Percentiles rank a stretch among this genome's conserved stretches.
Conservation (phyloP, 306 rosid genomes). For the Sesbania bispinosa region DNA sequence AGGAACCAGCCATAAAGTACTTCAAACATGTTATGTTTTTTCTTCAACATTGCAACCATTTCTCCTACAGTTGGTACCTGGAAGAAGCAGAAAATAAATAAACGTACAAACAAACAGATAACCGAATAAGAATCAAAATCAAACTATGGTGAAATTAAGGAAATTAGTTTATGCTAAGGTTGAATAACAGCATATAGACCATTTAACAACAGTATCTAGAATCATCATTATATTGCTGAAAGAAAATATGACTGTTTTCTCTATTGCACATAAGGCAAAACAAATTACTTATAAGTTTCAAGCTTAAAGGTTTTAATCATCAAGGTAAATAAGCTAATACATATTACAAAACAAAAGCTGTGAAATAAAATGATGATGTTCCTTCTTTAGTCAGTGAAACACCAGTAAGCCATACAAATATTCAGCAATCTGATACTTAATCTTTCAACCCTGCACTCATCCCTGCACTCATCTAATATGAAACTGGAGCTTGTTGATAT, state of each 20-base stretch:
- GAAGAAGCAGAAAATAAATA: conserved; percentile 11
- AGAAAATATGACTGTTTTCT: not conserved
- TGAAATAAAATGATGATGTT: not conserved
- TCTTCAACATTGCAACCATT: conserved; percentile 80
- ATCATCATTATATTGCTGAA: not conserved
- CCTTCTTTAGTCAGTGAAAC: not conserved
- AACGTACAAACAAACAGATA: conserved; percentile 18
- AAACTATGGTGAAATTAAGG: conserved; percentile 11
- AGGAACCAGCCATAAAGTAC: conserved; percentile 93
- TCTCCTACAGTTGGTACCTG: conserved; percentile 84
- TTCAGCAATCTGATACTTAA: not conserved
- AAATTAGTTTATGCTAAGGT: not conserved
- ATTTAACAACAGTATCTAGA: not conserved
- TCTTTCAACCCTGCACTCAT: conserved; percentile 10
- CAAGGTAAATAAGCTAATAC: not conserved
- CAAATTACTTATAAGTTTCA: not conserved
- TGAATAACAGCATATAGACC: not conserved
- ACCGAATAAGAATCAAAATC: conserved; percentile 23
- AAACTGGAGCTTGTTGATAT: not conserved
- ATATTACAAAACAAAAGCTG: not conserved
- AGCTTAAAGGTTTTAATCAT: conserved; percentile 21
- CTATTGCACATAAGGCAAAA: not conserved
- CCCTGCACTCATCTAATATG: conserved; percentile 7
- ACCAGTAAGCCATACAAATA: not conserved
- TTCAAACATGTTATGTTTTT: conserved; percentile 74